A percentile compares a stretch with the other conserved stretches of the same genome.
phyloP scores from a whole-genome alignment of 352 stramenopile genomes.

The Globisporangium paddicum region DNA sequence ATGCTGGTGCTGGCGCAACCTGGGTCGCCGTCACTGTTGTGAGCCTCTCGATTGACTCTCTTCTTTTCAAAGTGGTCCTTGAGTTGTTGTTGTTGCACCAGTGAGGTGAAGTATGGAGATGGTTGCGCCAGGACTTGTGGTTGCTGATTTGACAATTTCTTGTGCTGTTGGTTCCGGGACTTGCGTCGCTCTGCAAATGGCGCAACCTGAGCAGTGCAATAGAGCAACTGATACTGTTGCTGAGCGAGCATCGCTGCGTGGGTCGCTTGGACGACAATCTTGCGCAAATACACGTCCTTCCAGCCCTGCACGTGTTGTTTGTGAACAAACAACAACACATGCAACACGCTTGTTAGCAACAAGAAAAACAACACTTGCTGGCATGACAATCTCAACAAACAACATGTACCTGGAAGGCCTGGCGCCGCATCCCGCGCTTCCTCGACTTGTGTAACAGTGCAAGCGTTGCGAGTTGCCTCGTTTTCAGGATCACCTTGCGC shows the following conservation, averaged over 20 bases:
- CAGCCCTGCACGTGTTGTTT: slow-evolving; percentile 21
- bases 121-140: neutral
- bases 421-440: slow-evolving; percentile 11
- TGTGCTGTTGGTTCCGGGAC: neutral
- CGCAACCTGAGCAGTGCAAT: neutral
- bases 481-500: slow-evolving; percentile 7
- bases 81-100: slow-evolving; percentile 10
- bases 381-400: neutral
- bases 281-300: slow-evolving; percentile 50
- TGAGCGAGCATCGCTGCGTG: slow-evolving; percentile 59
- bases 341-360: neutral
- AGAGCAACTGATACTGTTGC: slow-evolving; percentile 6
- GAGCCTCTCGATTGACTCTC: neutral
- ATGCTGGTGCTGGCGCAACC: too few relatives aligned
- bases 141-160: neutral
- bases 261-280: slow-evolving; percentile 47
- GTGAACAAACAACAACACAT: neutral
- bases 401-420: slow-evolving; percentile 22
- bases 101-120: slow-evolving; percentile 10
- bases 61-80: slow-evolving; percentile 1
- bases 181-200: neutral
- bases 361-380: neutral
- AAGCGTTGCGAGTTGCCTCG: slow-evolving; percentile 13
- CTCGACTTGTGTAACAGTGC: slow-evolving; percentile 3
- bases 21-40: neutral